These are phyloP conservation scores for Thymus quinquecostatus DNA, from an alignment of 257 asterid species.

Conservation along the genomic window DNA sequence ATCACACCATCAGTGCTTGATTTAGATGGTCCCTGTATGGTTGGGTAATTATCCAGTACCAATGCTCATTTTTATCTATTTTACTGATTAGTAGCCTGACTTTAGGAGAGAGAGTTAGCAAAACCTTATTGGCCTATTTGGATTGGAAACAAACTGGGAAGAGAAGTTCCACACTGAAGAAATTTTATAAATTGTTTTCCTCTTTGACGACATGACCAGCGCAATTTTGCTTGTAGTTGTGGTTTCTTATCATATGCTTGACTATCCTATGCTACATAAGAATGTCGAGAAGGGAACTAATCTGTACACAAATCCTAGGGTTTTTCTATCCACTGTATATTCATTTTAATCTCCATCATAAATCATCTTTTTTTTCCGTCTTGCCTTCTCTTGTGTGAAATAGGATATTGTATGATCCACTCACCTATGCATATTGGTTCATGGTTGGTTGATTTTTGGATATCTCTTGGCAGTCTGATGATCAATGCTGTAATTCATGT, in stretches of 20 bases:
- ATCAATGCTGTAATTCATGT: conserved; percentile 92
- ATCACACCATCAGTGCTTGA: background rate
- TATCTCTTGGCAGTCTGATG: conserved; percentile 72
- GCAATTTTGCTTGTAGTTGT: background rate
- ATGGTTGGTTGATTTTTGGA: conserved; percentile 10
- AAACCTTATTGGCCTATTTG: background rate
- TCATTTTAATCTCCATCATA: background rate
- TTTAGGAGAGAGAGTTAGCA: conserved; percentile 7
- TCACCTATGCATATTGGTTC: conserved; percentile 22
- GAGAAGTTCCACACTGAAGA: background rate
- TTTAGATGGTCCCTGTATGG: conserved; percentile 11
- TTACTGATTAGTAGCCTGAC: conserved; percentile 9
- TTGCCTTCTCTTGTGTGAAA: conserved; percentile 12
- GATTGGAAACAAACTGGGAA: background rate
- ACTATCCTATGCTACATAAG: conserved; percentile 7
- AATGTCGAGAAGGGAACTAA: background rate
- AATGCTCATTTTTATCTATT: background rate
- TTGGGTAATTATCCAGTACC: background rate
- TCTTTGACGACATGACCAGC: background rate
- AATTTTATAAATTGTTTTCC: background rate
- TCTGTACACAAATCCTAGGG: background rate
- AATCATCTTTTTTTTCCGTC: background rate
- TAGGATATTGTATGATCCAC: conserved; percentile 19
- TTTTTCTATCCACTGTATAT: background rate
- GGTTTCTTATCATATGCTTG: background rate